Evolutionary conservation across 352 stramenopile species (phyloP).

Genomic region (Globisporangium acanthophoron): DNA sequence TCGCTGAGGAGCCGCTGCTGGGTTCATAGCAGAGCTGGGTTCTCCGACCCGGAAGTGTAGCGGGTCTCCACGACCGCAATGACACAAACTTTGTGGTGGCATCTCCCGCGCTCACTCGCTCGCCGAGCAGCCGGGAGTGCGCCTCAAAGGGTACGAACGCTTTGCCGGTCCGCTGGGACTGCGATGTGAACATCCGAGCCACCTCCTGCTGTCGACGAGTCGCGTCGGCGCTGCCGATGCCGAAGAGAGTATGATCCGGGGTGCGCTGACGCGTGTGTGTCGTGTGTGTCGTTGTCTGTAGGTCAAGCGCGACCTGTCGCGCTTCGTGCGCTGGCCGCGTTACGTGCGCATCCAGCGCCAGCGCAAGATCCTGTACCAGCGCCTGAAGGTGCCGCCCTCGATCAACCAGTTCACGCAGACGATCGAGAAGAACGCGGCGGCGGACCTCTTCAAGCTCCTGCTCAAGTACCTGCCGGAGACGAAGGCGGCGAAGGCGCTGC

Average conservation of each 20-base stretch:
- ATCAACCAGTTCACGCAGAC: conserved; percentile 99
- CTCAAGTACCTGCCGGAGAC: conserved; percentile 99
- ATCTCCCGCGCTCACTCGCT: conserved; percentile 13
- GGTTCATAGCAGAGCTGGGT: conserved; percentile 3
- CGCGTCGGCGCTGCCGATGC: conserved; percentile 1
- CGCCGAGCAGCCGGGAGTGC: conserved; percentile 1
- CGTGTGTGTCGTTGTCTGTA: conserved; percentile 23
- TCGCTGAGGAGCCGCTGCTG: background rate
- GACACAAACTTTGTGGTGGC: conserved; percentile 89
- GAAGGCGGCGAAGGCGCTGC: conserved; percentile 96
- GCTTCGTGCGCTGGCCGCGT: conserved; percentile 98
- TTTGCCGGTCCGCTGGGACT: background rate
- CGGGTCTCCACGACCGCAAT: conserved; percentile 89
- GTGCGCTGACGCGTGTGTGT: conserved; percentile 9
- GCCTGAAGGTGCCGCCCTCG: conserved; percentile 97
- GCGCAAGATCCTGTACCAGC: conserved; percentile 98
- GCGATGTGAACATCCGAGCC: conserved; percentile 10
- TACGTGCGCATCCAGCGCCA: conserved; percentile 99
- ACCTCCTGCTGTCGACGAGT: conserved; percentile 11
- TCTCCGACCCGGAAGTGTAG: conserved; percentile 46
- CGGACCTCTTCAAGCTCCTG: conserved; percentile 98
- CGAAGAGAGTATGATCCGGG: background rate
- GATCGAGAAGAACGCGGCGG: conserved; percentile 97
- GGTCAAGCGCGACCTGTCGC: conserved; percentile 95
- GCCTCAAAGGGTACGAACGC: conserved; percentile 77